Evolutionary conservation across 2,329 filamentous ascomycete species (phyloP), one percentile per base, ranked within the genome.

Genomic region (Sclerotiophoma versabilis): DNA sequence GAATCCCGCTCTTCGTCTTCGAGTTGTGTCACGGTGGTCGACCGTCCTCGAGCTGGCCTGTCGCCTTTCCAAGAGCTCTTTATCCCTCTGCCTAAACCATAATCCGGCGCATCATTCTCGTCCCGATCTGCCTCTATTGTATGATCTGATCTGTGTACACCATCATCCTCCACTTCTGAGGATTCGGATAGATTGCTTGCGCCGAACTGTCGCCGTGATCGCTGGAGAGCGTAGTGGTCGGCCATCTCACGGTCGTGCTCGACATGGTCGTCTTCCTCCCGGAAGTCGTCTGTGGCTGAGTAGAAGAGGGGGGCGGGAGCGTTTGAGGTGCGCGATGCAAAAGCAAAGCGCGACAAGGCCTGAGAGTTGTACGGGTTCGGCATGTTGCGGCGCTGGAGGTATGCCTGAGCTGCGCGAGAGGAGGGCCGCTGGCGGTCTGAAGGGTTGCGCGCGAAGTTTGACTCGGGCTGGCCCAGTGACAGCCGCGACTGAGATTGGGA

Each of bases 401-500:
- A 81, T 6, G 79, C 78, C 50, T 78, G 76, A 51, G 83, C 79
- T 50, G 80, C 71, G 64, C 83, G 76, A 66, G 80, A 77, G 57
- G 78, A 69, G 14, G 69, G 62, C 63, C 75, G 65, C 75, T 79
- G 59, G 73, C 77, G 62, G 76, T 78, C 65, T 75, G 77, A 62
- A 76, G 75, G 58, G 79, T 80, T 68, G 78, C 81, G 70, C 78
- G 72, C 43, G 77, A 79, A 69, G 76, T 79, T 62, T 76, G 75
- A 69, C 64, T 81, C 75, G 62, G 62, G 72, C 63, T 78, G 84
- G 77, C 73, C 89, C 85, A 77, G 92, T 64, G 89, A 91, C 69
- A 98, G 82, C 60, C 92, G 89, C 58, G 93, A 96, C 81, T 96
- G 93, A 62, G 92, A 97, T 84, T 98, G 95, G 64, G 93, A 97